Base-by-base conservation (phyloP, 768 basidiomycete species). In the Tephrocybe rancida region DNA sequence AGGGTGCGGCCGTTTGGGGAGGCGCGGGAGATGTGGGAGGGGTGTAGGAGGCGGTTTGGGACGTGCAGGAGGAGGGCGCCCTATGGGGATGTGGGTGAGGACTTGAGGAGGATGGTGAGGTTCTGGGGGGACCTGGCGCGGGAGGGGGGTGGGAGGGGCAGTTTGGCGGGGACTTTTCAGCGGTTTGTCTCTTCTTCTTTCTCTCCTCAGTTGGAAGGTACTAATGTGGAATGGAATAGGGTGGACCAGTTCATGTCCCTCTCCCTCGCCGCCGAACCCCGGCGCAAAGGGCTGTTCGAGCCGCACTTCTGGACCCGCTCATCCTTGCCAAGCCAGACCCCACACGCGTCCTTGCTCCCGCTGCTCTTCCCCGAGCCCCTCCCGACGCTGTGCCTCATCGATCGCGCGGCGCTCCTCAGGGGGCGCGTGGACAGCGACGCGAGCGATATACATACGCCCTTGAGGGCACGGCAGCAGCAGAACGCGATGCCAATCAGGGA, bases 221-320 rank as follows among this genome's bases (percentile, higher is more conserved):
- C 37, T 38, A 18, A 10, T 47, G 21, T 50, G 48, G 47, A 22
- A 5, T 10, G 44, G 22, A 19, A 41, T 57, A 90, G 87, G 7
- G 71, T 88, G 55, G 89, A 89, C 22, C 87, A 89, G 55, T 92
- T 90, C 61, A 87, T 86, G 81, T 83, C 87, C 0, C 73, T 90
- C 18, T 92, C 91, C 2, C 67, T 90, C 29, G 83, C 87, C 34
- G 83, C 86, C 14, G 91, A 93, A 61, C 84, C 89, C 6, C 80
- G 85, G 19, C 76, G 85, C n/a, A 85, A 80, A 64, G 87, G 88
- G 7, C 69, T 87, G 1, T 92, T 89, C 51, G 88, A 90, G 57
- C 88, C 89, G 0, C 82, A 86, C 59, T 90, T 86, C 69, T 92
- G 89, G 89, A 72, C 76, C 4, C 77, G 79, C n/a, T n/a, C n/a